Percentiles rank a stretch among this genome's conserved stretches.
These are phyloP conservation scores for Botrytis galanthina DNA, from an alignment of 2,329 filamentous ascomycete genomes.

Conservation along the genomic window DNA sequence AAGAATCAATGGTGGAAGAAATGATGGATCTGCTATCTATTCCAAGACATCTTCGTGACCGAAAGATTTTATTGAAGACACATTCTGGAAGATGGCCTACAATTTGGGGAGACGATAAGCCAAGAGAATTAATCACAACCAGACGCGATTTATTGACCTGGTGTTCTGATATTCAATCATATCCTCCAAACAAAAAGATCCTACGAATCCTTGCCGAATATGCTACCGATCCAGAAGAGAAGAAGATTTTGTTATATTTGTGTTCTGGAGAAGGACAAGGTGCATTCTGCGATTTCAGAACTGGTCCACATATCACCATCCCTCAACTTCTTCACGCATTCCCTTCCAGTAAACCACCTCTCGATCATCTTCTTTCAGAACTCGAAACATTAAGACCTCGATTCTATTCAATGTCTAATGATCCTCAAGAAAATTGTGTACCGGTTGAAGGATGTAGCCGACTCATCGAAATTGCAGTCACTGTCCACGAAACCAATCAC, in stretches of 20 bases:
- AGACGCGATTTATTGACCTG: slow-evolving; percentile 89
- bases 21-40: slow-evolving; percentile 79
- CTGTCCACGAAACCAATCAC: slow-evolving; percentile 81
- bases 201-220: slow-evolving; percentile 84
- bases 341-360: slow-evolving; percentile 82
- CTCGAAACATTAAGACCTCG: slow-evolving; percentile 91
- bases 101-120: slow-evolving; percentile 89
- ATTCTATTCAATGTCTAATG: slow-evolving; percentile 97
- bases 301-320: slow-evolving; percentile 80
- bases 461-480: slow-evolving; percentile 93
- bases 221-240: slow-evolving; percentile 75
- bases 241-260: slow-evolving; percentile 82
- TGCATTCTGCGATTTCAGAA: slow-evolving; percentile 90
- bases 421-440: slow-evolving; percentile 66
- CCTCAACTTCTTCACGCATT: slow-evolving; percentile 87
- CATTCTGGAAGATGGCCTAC: slow-evolving; percentile 88
- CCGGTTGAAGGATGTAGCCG: slow-evolving; percentile 56
- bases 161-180: slow-evolving; percentile 92
- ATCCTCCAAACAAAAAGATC: slow-evolving; percentile 83
- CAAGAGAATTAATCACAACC: slow-evolving; percentile 84
- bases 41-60: slow-evolving; percentile 79
- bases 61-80: slow-evolving; percentile 76
- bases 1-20: slow-evolving; percentile 72
- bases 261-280: slow-evolving; percentile 88
- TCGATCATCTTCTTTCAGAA: slow-evolving; percentile 76